Conservation (phyloP, 371 early-diverging fungal species). For the Mucor plumbeus region DNA sequence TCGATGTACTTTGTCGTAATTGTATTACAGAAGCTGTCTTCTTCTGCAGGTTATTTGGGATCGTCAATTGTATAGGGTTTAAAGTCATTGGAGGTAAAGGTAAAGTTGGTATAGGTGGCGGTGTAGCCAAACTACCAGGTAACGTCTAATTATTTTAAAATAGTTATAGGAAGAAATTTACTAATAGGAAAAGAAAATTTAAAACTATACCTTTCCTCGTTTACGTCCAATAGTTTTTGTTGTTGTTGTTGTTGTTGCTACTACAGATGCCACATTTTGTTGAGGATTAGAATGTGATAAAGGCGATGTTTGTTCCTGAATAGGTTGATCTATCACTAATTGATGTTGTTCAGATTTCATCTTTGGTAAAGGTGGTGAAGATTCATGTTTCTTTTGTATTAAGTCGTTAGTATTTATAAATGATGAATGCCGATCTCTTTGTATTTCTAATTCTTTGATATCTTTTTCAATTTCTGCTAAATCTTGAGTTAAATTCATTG, state of each 20-base stretch:
- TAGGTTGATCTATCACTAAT: background rate
- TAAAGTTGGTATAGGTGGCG: conserved; percentile 45
- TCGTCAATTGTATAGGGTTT: conserved; percentile 42
- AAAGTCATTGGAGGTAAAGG: conserved; percentile 55
- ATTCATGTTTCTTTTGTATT: conserved; percentile 1
- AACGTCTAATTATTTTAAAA: conserved; percentile 35
- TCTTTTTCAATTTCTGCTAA: conserved; percentile 29
- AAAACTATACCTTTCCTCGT: conserved; percentile 47
- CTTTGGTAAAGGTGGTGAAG: conserved; percentile 6
- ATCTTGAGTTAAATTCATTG: conserved; percentile 13
- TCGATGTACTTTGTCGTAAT: conserved; percentile 17
- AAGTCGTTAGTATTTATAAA: conserved; percentile 5
- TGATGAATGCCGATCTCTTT: conserved; percentile 21
- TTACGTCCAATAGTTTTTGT: conserved; percentile 28
- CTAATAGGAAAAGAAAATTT: background rate
- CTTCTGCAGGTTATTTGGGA: conserved; percentile 22
- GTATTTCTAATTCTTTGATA: conserved; percentile 27
- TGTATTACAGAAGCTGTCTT: background rate
- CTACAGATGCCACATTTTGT: background rate
- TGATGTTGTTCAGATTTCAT: background rate
- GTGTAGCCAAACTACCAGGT: conserved; percentile 53
- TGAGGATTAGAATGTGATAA: background rate
- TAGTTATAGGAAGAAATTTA: background rate
- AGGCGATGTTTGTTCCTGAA: background rate
- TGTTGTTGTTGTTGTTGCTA: background rate